These are phyloP conservation scores for Angophora floribunda DNA, from an alignment of 345 rosid genomes.

Conservation along the genomic window DNA sequence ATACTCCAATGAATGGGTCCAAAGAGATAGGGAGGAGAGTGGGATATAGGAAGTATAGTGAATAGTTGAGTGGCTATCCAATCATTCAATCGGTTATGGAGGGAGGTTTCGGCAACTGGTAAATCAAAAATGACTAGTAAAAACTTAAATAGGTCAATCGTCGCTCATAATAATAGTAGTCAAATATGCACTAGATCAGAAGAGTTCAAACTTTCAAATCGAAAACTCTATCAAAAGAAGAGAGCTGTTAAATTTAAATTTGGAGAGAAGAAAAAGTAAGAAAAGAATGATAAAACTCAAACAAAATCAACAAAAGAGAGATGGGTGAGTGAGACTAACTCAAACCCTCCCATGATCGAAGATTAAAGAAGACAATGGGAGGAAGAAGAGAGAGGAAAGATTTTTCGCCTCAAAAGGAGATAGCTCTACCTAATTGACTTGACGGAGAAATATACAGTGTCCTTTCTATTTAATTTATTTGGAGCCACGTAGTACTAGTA, in stretches of 20 bases:
- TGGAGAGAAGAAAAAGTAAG: not conserved
- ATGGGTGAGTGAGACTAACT: not conserved
- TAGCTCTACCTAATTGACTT: not conserved
- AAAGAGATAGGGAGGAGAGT: too few species aligned
- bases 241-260: not conserved
- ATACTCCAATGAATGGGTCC: too few species aligned
- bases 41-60: too few species aligned
- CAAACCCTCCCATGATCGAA: not conserved
- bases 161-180: too few species aligned
- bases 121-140: too few species aligned
- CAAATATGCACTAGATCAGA: not conserved
- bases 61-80: too few species aligned
- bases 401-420: too few species aligned
- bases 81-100: too few species aligned
- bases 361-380: not conserved
- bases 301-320: not conserved
- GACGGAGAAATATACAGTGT: not conserved
- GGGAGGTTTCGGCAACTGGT: too few species aligned
- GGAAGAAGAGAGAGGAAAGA: not conserved
- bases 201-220: not conserved
- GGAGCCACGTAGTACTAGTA: not conserved
- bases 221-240: not conserved
- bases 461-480: not conserved
- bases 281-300: not conserved
- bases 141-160: too few species aligned